Percentiles rank a stretch among this genome's conserved stretches.
These are phyloP conservation scores for Malus sylvestris DNA, from an alignment of 306 rosid genomes.

Conservation along the genomic window DNA sequence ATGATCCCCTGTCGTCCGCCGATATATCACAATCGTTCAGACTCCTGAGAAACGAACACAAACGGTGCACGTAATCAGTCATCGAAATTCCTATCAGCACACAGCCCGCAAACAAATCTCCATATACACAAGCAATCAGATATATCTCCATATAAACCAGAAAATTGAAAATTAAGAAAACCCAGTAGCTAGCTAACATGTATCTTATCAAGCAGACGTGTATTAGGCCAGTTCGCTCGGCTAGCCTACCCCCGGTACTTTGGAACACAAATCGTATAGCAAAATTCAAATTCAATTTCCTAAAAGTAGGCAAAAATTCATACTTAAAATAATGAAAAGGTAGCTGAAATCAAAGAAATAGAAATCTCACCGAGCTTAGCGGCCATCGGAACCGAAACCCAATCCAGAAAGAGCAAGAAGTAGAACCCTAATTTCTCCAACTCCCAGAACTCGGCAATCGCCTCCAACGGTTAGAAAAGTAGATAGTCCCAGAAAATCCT, in stretches of 20 bases:
- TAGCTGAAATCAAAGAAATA: not conserved
- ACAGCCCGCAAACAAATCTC: not conserved
- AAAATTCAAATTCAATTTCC: not conserved
- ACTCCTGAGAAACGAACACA: constrained; percentile 27
- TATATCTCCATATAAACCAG: not conserved
- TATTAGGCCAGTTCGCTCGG: not conserved
- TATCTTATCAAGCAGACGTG: not conserved
- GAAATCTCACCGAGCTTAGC: constrained; percentile 16
- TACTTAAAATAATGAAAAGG: not conserved
- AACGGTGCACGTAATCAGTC: not conserved
- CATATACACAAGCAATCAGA: not conserved
- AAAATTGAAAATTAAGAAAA: not conserved
- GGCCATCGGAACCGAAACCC: constrained; percentile 29
- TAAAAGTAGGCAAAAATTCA: not conserved
- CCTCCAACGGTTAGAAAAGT: not conserved
- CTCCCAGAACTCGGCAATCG: constrained; percentile 3
- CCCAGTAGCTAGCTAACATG: not conserved
- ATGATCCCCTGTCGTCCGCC: not conserved
- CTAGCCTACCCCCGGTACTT: not conserved
- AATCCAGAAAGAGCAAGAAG: constrained; percentile 7
- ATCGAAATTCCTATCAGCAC: not conserved
- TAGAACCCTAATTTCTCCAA: not conserved
- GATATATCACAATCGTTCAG: constrained; percentile 10
- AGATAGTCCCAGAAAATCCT: not conserved
- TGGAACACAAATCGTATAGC: not conserved